Base-by-base conservation (phyloP, 129 eudicot genomes). In the Escallonia rubra region DNA sequence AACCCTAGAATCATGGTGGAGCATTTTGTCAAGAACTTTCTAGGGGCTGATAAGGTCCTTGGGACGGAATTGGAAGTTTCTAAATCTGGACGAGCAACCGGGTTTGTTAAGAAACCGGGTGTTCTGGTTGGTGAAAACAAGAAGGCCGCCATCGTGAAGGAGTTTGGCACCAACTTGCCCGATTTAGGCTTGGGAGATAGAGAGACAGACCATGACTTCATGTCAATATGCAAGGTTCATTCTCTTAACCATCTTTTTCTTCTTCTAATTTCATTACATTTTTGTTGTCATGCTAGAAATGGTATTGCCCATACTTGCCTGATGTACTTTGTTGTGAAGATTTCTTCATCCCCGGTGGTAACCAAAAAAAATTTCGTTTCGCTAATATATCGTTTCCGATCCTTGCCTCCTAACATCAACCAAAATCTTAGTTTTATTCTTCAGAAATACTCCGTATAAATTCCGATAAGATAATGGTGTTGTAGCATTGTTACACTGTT, bases 141-240 rank as follows among this genome's bases (percentile, higher is more conserved):
- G 73, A 83, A 59, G 59, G 65, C 70, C n/a, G 85, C 86, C 12
- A 40, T 91, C 46, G 55, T 76, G n/a, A 71, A 70, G 55, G 96
- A 91, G 66, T 88, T 88, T 55, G 89, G 84, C 3, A 57, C 56
- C 8, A 51, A 72, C 43, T 68, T 91, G 60, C 96, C 96, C 15
- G 91, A 88, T 74, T 65, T 91, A 67, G 95, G 98, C 15, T 79
- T 91, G n/a, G 98, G 98, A 12, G 91, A 80, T 81, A 66, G 82
- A 57, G 87, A 77, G 71, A 79, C 89, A 41, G 98, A 91, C 79
- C 88, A 78, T 59, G 91, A 91, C 57, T 91, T 88, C 88, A 91
- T 91, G 94, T 73, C 96, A 72, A 40, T 83, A 13, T 91, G 98
- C 91, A 91, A 91, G 98, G 98, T 91, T 66, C 40, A 56, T 14